phyloP scores from a whole-genome alignment of 2,329 filamentous ascomycete species.

The Hypoxylon sp. region DNA sequence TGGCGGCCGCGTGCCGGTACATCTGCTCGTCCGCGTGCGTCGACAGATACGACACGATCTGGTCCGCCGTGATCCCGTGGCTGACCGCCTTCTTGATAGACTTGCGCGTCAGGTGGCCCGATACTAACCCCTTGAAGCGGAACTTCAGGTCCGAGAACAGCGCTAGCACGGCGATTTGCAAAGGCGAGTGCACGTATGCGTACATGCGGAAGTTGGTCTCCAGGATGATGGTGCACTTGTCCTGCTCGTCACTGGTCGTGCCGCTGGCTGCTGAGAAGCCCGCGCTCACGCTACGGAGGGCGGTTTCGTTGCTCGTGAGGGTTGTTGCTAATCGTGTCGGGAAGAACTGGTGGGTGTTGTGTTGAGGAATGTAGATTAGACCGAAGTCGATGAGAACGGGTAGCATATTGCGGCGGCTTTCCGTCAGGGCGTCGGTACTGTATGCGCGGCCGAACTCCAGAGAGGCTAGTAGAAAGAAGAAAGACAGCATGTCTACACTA shows the following conservation, averaged over 20 bases:
- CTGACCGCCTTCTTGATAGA: slow-evolving; percentile 90
- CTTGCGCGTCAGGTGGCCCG: slow-evolving; percentile 88
- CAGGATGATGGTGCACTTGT: slow-evolving; percentile 89
- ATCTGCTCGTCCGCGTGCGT: slow-evolving; percentile 97
- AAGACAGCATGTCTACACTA: slow-evolving; percentile 92
- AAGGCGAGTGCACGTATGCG: slow-evolving; percentile 92
- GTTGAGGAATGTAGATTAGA: slow-evolving; percentile 81
- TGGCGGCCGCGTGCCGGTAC: slow-evolving; percentile 73
- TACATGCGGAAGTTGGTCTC: slow-evolving; percentile 99
- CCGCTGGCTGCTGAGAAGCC: slow-evolving; percentile 75
- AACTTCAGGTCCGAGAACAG: slow-evolving; percentile 91
- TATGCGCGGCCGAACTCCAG: slow-evolving; percentile 94
- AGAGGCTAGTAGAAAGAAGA: slow-evolving; percentile 94
- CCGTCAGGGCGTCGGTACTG: slow-evolving; percentile 85
- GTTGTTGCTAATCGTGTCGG: slow-evolving; percentile 95
- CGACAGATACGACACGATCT: slow-evolving; percentile 93
- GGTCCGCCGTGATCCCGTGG: slow-evolving; percentile 92
- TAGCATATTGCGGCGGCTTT: slow-evolving; percentile 89
- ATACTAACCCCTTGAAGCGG: slow-evolving; percentile 94
- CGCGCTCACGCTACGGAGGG: slow-evolving; percentile 78
- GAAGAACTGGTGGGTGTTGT: slow-evolving; percentile 77
- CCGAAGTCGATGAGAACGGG: slow-evolving; percentile 92
- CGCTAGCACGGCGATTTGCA: slow-evolving; percentile 93
- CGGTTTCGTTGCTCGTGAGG: slow-evolving; percentile 80
- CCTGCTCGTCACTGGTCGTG: slow-evolving; percentile 57